Base-by-base conservation (phyloP, 1,284 basidiomycete species). In the Leccinum subatratum region DNA sequence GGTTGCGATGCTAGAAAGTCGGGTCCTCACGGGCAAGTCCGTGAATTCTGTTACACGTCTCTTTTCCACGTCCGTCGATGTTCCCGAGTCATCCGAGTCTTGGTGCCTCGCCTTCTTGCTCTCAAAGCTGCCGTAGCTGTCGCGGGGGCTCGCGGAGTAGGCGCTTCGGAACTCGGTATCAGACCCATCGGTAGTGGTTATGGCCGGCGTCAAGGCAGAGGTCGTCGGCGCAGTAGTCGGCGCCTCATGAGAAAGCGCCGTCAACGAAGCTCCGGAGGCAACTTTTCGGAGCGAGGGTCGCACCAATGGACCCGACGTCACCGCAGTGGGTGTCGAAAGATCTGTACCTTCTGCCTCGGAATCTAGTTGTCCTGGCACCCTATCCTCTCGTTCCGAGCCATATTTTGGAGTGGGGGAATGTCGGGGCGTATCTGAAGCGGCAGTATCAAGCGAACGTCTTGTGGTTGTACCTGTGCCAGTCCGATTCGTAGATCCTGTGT, bases 91-190 rank as follows among this genome's bases (percentile, higher is more conserved):
- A 37, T 78, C 77, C 5, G 75, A 77, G 66, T 77, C 75, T 12
- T 67, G 70, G 30, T 71, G 75, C 28, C 42, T 51, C 12, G 61
- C 70, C 60, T 73, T 76, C 48, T 74, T 74, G 68, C 69, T 67
- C 51, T 77, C 75, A 65, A 77, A 79, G 66, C 81, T 83, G 12
- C 79, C 81, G 66, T 86, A 87, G 72, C 87, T 90, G 62, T 80
- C 84, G 3, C 89, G 83, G 12, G 90, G 89, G 71, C 89, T 91
- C 1, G 83, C 78, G 5, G 90, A 92, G 76, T 91, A 92, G 48
- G 91, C 91, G 70, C 91, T 93, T 77, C 92, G 90, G 76, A 93
- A 93, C 72, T 93, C 91, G 18, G 89, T 89, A 72, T 93, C 91
- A 37, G 91, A 92, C 70, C 92, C 91, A 69, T 93, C 91, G 11